phyloP scores from a whole-genome alignment of 2,329 filamentous ascomycete genomes.

The Calycina marina region DNA sequence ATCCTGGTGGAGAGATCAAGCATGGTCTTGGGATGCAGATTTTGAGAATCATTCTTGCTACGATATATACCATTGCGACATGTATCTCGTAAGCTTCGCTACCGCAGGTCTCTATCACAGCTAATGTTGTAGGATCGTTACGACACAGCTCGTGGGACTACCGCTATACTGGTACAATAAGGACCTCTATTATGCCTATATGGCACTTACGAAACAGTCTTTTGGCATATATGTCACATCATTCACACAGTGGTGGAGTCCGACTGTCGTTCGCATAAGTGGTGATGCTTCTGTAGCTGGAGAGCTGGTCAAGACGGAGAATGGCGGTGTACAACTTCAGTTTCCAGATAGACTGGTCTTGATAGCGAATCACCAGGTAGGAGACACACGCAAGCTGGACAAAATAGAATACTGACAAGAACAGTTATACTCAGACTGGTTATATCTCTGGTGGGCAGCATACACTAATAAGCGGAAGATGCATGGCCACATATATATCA shows the following conservation, averaged over 20 bases:
- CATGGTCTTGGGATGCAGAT: slow-evolving; percentile 18
- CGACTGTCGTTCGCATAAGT: slow-evolving; percentile 68
- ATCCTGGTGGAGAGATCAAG: slow-evolving; percentile 22
- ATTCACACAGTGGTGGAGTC: slow-evolving; percentile 79
- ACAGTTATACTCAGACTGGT: slow-evolving; percentile 76
- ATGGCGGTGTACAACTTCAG: slow-evolving; percentile 61
- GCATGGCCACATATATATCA: slow-evolving; percentile 81
- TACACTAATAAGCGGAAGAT: slow-evolving; percentile 62
- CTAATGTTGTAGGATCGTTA: slow-evolving; percentile 36
- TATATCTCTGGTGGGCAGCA: slow-evolving; percentile 89
- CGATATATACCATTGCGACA: slow-evolving; percentile 18
- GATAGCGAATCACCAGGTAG: slow-evolving; percentile 73
- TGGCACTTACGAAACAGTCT: slow-evolving; percentile 73
- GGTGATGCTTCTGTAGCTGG: slow-evolving; percentile 67
- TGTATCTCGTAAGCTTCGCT: slow-evolving; percentile 17
- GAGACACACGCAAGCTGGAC: not conserved
- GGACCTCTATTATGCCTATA: slow-evolving; percentile 72
- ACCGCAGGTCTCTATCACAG: slow-evolving; percentile 1
- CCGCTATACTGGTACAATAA: slow-evolving; percentile 65
- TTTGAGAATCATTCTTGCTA: slow-evolving; percentile 15
- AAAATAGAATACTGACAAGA: slow-evolving; percentile 10
- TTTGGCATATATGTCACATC: slow-evolving; percentile 68
- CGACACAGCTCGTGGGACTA: slow-evolving; percentile 61
- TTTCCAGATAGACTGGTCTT: slow-evolving; percentile 73
- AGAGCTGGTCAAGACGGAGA: slow-evolving; percentile 53